Evolutionary conservation across 768 basidiomycete species (phyloP).

Genomic region (Symmetrospora coprosmae): DNA sequence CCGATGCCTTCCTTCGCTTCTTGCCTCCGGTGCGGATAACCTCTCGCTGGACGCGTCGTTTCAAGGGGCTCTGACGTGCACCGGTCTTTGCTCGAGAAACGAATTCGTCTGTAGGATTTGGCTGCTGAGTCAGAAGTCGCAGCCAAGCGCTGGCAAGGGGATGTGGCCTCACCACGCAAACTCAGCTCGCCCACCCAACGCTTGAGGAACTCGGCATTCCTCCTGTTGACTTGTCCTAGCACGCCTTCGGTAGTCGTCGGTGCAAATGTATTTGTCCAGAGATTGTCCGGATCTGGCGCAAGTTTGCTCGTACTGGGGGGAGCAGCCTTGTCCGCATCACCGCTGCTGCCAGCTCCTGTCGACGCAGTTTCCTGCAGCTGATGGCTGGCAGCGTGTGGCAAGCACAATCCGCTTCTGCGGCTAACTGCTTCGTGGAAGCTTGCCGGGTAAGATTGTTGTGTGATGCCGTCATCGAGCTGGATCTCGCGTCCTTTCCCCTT

Average conservation of each 20-base stretch:
- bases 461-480: too few species aligned
- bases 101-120: background rate
- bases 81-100: background rate
- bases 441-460: too few species aligned
- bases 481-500: too few species aligned
- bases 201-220: conserved; percentile 53
- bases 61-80: background rate
- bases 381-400: background rate
- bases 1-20: conserved; percentile 7
- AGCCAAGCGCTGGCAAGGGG: too few species aligned
- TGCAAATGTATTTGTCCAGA: conserved; percentile 63
- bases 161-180: background rate
- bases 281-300: conserved; percentile 32
- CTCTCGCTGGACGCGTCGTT: conserved; percentile 20
- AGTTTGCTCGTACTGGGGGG: background rate
- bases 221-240: conserved; percentile 53
- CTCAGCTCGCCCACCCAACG: conserved; percentile 51
- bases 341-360: background rate
- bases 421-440: background rate
- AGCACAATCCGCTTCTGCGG: background rate
- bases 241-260: conserved; percentile 60
- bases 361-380: background rate
- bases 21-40: conserved; percentile 19
- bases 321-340: conserved; percentile 8
- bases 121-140: too few species aligned